These are phyloP conservation scores for Fusarium sp. DNA, from an alignment of 2,329 filamentous ascomycete genomes.

Conservation along the genomic window DNA sequence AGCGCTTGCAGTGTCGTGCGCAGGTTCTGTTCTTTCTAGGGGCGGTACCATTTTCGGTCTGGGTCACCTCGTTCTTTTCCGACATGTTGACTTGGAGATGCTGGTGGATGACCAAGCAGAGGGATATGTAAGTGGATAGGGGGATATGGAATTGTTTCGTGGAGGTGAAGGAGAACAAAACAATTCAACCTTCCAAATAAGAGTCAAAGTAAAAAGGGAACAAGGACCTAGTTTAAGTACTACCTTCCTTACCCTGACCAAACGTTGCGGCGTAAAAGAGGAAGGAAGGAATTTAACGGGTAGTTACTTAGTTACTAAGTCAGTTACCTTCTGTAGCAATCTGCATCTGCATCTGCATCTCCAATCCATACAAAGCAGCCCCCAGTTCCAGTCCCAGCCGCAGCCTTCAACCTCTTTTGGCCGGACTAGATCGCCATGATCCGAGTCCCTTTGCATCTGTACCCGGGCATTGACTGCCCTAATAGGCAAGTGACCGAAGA, in stretches of 20 bases:
- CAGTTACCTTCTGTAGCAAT: constrained; percentile 8
- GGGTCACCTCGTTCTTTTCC: constrained; percentile 54
- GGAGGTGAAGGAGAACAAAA: constrained; percentile 24
- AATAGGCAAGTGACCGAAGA: constrained; percentile 47
- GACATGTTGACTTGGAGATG: constrained; percentile 51
- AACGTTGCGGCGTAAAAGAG: constrained; percentile 17
- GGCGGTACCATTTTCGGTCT: constrained; percentile 53
- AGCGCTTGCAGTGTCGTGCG: constrained; percentile 65
- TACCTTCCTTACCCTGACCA: constrained; percentile 20
- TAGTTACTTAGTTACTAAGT: background rate
- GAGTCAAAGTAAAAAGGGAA: constrained; percentile 23
- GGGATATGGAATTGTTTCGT: constrained; percentile 6
- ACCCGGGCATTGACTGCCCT: constrained; percentile 45
- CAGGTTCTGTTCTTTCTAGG: constrained; percentile 56
- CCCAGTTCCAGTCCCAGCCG: no score
- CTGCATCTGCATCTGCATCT: background rate
- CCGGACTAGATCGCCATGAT: constrained; percentile 47
- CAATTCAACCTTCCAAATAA: constrained; percentile 31
- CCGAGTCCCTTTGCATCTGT: constrained; percentile 47
- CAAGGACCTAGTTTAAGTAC: constrained; percentile 43
- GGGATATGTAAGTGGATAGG: background rate
- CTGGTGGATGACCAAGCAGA: no score
- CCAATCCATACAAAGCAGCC: constrained; percentile 1
- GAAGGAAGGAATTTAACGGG: constrained; percentile 27
- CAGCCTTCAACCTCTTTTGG: constrained; percentile 25